Conservation (phyloP, 2,329 filamentous ascomycete species). For the Pyricularia pennisetigena region DNA sequence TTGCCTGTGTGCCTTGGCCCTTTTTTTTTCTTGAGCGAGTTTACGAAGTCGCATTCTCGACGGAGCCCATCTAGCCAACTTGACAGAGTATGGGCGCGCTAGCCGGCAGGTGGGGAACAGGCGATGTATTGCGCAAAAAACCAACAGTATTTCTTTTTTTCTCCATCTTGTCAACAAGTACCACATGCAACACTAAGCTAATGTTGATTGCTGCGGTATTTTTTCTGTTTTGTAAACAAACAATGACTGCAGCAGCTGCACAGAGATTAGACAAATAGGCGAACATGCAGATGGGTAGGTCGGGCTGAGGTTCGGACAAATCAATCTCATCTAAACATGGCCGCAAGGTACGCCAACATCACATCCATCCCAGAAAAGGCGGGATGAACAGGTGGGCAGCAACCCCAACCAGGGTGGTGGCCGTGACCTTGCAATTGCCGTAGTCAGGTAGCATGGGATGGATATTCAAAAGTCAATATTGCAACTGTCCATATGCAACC, state of each 20-base stretch:
- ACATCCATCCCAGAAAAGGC: too few relatives aligned
- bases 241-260: neutral
- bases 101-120: neutral
- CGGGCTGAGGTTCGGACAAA: neutral
- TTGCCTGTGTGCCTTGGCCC: too few relatives aligned
- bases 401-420: neutral
- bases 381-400: neutral
- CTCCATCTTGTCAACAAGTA: too few relatives aligned
- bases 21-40: neutral
- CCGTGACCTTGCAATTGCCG: neutral
- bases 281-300: neutral
- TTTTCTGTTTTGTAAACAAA: neutral
- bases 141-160: too few relatives aligned
- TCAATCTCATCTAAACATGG: neutral
- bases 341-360: too few relatives aligned
- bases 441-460: neutral
- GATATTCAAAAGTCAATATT: neutral
- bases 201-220: too few relatives aligned
- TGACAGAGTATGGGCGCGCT: neutral
- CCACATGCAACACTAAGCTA: too few relatives aligned
- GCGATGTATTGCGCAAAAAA: neutral
- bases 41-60: neutral
- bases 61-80: neutral
- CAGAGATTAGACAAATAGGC: neutral
- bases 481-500: neutral